Base-by-base conservation (phyloP, 139 green algal genomes). In the Tetraselmis chui region DNA sequence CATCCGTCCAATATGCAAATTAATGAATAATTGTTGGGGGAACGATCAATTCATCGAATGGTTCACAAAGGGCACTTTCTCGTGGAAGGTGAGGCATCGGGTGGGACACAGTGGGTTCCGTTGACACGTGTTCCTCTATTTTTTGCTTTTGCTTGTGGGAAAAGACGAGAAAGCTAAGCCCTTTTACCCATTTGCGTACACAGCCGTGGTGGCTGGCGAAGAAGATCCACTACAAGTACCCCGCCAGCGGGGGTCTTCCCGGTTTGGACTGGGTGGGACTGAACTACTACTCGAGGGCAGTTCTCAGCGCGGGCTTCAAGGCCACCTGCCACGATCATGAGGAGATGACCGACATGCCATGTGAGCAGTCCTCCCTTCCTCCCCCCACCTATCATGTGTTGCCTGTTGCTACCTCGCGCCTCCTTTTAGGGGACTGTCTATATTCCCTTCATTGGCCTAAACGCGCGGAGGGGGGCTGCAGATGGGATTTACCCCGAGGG, bases 231-330 rank as follows among this genome's bases (percentile, higher is more conserved):
- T 67, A 67, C 18, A 18, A 5, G 45, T 83, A 83, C 29, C 2
- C 24, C 29, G 29, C 27, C 28, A 59, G 59, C 0, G 31, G 2
- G 24, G 79, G 59, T 1, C 59, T 23, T 25, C 80, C 80, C 28
- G n/a, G n/a, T 23, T 25, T 79, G 30, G 80, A 83, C 67, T 83
- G 74, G 28, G 59, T 83, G 18, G 80, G 80, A 30, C 80, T 83
- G 25, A 83, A 83, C 31, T 83, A 79, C 59, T 83, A 83, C 80
- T 83, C 80, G 29, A 59, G 79, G 79, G 67, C 31, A 2, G 28
- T 58, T 30, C 32, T 31, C 1, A 59, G 77, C 18, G 77, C 76
- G 45, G 5, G 11, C 11, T 67, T 67, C 45, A 67, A 67, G 45
- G 11, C 45, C 45, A 67, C 45, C 45, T 67, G 45, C 45, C 45